phyloP scores from a whole-genome alignment of 2,329 filamentous ascomycete genomes.

The Tolypocladium amazonense region DNA sequence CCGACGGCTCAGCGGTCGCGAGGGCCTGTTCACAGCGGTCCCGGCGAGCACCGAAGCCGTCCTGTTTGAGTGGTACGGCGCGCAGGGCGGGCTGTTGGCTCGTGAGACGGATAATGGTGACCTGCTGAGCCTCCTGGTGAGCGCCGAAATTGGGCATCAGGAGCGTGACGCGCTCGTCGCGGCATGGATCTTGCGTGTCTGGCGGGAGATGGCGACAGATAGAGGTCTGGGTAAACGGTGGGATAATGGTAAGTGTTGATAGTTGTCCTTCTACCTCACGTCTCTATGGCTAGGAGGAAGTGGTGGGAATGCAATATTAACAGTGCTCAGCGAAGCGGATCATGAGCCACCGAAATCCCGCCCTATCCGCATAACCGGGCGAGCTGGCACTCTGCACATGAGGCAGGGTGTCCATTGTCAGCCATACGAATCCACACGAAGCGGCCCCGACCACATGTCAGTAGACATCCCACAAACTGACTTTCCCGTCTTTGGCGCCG shows the following conservation, averaged over 20 bases:
- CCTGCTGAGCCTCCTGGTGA: constrained; percentile 18
- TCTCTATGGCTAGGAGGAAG: background rate
- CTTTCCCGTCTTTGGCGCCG: constrained; percentile 88
- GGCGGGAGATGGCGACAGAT: constrained; percentile 17
- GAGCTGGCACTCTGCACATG: background rate
- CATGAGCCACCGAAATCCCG: background rate
- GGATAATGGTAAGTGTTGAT: constrained; percentile 8
- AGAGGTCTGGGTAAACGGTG: constrained; percentile 1
- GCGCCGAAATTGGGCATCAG: constrained; percentile 15
- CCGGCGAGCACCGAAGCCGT: constrained; percentile 14
- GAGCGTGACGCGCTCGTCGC: constrained; percentile 22
- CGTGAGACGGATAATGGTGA: constrained; percentile 18
- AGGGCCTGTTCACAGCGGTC: constrained; percentile 17
- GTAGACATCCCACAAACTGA: constrained; percentile 94
- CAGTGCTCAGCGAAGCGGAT: background rate
- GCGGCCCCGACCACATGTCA: constrained; percentile 22
- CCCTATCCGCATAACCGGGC: background rate
- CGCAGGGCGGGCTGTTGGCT: constrained; percentile 15
- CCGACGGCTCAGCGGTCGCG: constrained; percentile 9
- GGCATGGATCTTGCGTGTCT: constrained; percentile 23
- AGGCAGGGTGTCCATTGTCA: background rate
- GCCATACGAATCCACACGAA: background rate
- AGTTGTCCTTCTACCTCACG: background rate
- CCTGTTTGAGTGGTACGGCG: constrained; percentile 21
- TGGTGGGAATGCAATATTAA: background rate